Percentiles rank a stretch among this genome's conserved stretches.
phyloP scores from a whole-genome alignment of 495 filamentous ascomycete genomes.

The Astrothelium subdiscretum region DNA sequence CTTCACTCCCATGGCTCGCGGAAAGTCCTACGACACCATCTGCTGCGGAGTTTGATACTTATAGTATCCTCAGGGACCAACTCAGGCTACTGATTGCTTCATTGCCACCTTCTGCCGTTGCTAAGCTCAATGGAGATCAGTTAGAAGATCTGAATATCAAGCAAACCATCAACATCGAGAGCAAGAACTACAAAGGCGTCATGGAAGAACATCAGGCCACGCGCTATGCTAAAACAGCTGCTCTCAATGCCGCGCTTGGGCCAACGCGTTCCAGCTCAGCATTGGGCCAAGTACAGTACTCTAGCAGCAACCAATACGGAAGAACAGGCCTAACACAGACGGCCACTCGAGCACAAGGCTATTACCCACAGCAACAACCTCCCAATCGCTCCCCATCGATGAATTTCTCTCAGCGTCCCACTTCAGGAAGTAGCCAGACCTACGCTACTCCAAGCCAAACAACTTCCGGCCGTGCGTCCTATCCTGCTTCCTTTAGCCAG shows the following conservation, averaged over 20 bases:
- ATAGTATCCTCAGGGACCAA: constrained; percentile 63
- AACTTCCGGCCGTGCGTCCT: constrained; percentile 7
- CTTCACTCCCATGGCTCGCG: constrained; percentile 16
- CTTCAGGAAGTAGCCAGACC: constrained; percentile 7
- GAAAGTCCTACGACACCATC: constrained; percentile 42
- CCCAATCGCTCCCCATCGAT: constrained; percentile 18
- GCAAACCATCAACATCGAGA: constrained; percentile 63
- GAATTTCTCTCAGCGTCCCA: not conserved
- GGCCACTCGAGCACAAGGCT: constrained; percentile 14
- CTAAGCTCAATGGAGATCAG: constrained; percentile 76
- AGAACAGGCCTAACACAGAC: constrained; percentile 7
- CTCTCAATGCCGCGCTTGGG: constrained; percentile 16
- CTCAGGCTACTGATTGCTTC: constrained; percentile 58
- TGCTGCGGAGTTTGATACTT: constrained; percentile 56
- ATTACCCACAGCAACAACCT: constrained; percentile 22
- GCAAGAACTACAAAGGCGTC: constrained; percentile 59
- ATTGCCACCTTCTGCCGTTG: constrained; percentile 74
- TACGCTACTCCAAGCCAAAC: constrained; percentile 12
- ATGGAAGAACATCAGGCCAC: constrained; percentile 75
- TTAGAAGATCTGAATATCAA: constrained; percentile 71
- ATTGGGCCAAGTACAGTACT: constrained; percentile 7
- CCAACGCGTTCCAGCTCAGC: constrained; percentile 14
- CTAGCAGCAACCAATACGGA: constrained; percentile 6
- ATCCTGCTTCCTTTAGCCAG: constrained; percentile 6
- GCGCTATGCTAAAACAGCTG: constrained; percentile 20